Evolutionary conservation across 306 rosid species (phyloP), one percentile per base, ranked within the genome.

Genomic region (Cyclanthera cordifolia): DNA sequence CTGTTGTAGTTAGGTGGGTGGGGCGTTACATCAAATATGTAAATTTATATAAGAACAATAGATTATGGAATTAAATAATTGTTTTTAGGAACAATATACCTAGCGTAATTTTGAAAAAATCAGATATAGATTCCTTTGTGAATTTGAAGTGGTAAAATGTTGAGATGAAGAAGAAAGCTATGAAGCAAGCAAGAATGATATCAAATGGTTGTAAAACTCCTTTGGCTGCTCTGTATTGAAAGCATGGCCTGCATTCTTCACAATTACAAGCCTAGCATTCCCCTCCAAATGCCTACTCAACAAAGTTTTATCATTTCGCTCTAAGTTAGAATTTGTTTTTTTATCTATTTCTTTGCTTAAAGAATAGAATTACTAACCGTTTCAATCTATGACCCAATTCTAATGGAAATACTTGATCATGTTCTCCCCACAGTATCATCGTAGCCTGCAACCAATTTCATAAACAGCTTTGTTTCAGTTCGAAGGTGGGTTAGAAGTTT

Each of bases 371-470:
- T 27, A 56, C 54, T 69, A 47, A 91, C 97, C 84, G 75, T 76
- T 86, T 80, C 72, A 91, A 75, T 83, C 90, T 86, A 78, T 85
- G 77, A 23, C 73, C 97, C 43, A 83, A 74, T 70, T 88, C 96
- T 19, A 91, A 55, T 20, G 91, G 88, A 73, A 91, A 91, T 39
- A 88, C 69, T 73, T 59, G 79, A 70, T 91, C 97, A 48, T 81
- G 79, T 49, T 91, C 97, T 65, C 97, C 97, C 97, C 96, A 91
- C 1, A 91, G 66, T 59, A 91, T 81, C 77, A 88, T 76, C 13
- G 97, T 79, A 16, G 87, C 89, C 95, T 86, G 89, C 80, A 34
- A 21, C 2, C 2, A 16, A 17, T 45, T 21, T 15, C 21, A 2
- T 21, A 15, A 55, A 19, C 9, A 16, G 25, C 24, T 20, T 24